These are phyloP conservation scores for Fomitiporia mediterranea DNA, from an alignment of 1,284 basidiomycete species.

Conservation along the genomic window DNA sequence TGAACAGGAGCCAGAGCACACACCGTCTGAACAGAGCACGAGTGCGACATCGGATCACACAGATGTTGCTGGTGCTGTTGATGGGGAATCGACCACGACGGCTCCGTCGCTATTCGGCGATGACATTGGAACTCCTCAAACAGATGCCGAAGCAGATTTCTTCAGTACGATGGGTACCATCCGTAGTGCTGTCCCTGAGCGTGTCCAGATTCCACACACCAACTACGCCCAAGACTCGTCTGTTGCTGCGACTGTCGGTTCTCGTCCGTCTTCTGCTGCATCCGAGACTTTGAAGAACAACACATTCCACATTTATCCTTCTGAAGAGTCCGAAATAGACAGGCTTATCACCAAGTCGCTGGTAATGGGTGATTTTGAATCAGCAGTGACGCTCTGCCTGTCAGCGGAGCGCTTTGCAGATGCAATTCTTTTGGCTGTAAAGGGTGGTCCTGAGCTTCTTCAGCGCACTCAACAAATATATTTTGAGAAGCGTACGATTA, in stretches of 20 bases:
- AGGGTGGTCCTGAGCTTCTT: constrained; percentile 87
- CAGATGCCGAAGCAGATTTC: constrained; percentile 76
- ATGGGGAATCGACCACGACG: constrained; percentile 69
- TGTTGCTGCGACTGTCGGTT: constrained; percentile 87
- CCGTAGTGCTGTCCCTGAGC: constrained; percentile 52
- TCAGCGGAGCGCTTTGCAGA: constrained; percentile 91
- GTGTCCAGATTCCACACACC: constrained; percentile 70
- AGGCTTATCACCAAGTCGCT: constrained; percentile 88
- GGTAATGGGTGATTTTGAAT: constrained; percentile 91
- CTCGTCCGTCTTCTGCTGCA: constrained; percentile 78
- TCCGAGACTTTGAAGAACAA: constrained; percentile 72
- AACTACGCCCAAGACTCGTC: constrained; percentile 80
- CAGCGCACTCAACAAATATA: constrained; percentile 90
- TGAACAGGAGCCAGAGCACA: constrained; percentile 45
- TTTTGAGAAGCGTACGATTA: constrained; percentile 77
- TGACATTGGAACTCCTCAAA: constrained; percentile 62
- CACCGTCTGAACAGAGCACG: constrained; percentile 70
- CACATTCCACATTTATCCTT: constrained; percentile 90
- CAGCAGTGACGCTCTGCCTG: constrained; percentile 89
- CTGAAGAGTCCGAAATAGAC: constrained; percentile 86
- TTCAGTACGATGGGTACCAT: constrained; percentile 74
- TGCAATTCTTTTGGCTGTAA: constrained; percentile 89
- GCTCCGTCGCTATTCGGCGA: constrained; percentile 88
- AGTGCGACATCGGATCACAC: constrained; percentile 62
- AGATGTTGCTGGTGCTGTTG: constrained; percentile 53